These are phyloP conservation scores for Cystoisospora suis DNA, from an alignment of 169 alveolate species.

Conservation along the genomic window DNA sequence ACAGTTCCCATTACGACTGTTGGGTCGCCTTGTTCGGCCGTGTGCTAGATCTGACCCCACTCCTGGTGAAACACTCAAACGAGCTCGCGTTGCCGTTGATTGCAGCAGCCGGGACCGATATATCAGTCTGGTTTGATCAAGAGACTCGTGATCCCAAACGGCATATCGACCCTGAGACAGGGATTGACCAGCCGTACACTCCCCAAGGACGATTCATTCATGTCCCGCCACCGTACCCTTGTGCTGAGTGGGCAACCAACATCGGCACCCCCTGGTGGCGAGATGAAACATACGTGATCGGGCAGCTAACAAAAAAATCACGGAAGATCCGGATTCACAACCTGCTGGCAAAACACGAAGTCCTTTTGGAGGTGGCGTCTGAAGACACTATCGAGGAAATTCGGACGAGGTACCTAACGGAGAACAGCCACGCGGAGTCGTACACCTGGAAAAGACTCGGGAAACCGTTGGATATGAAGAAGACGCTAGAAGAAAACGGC, in stretches of 20 bases:
- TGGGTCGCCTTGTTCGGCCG: slow-evolving; percentile 87
- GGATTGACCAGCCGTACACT: slow-evolving; percentile 25
- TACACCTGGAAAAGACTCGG: slow-evolving; percentile 89
- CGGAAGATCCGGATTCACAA: slow-evolving; percentile 83
- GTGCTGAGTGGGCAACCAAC: slow-evolving; percentile 1
- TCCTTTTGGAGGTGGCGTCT: slow-evolving; percentile 75
- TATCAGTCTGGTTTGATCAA: slow-evolving; percentile 90
- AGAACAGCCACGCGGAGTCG: slow-evolving; percentile 88
- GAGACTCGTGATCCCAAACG: slow-evolving; percentile 87
- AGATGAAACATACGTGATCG: slow-evolving; percentile 78
- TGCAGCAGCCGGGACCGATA: slow-evolving; percentile 90
- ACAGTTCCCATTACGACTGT: slow-evolving; percentile 84
- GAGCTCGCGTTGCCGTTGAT: slow-evolving; percentile 84
- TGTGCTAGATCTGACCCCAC: slow-evolving; percentile 83
- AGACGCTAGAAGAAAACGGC: slow-evolving; percentile 84
- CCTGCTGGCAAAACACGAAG: slow-evolving; percentile 84
- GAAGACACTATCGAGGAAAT: slow-evolving; percentile 86
- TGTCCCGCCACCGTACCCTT: slow-evolving; percentile 27
- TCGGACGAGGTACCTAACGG: slow-evolving; percentile 78
- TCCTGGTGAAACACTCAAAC: slow-evolving; percentile 70
- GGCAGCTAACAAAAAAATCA: slow-evolving; percentile 77
- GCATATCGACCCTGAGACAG: slow-evolving; percentile 82
- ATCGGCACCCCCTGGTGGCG: slow-evolving; percentile 87
- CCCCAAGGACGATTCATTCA: slow-evolving; percentile 17
- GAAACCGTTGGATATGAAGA: slow-evolving; percentile 86